These are phyloP conservation scores for Tricholomella constricta DNA, from an alignment of 768 basidiomycete genomes.

Conservation along the genomic window DNA sequence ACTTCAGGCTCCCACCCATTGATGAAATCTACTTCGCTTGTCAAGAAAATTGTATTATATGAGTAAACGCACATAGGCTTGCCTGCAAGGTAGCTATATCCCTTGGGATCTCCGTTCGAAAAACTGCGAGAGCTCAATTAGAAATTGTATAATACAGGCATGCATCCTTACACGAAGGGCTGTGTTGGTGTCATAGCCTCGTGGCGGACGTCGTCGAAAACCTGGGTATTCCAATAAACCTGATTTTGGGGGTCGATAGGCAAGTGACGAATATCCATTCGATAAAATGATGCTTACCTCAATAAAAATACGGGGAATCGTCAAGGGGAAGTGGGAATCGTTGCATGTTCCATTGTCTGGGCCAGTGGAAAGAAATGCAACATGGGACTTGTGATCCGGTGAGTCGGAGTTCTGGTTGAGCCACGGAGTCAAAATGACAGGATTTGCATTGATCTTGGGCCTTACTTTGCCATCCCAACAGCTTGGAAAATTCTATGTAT, in stretches of 20 bases:
- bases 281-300: slow-evolving; percentile 27
- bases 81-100: slow-evolving; percentile 44
- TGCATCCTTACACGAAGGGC: slow-evolving; percentile 35
- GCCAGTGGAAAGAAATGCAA: slow-evolving; percentile 40
- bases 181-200: slow-evolving; percentile 35
- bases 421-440: slow-evolving; percentile 14
- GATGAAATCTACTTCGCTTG: slow-evolving; percentile 33
- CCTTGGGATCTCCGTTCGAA: slow-evolving; percentile 47
- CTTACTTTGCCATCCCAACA: slow-evolving; percentile 39
- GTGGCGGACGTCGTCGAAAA: slow-evolving; percentile 20
- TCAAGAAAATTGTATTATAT: too few relatives aligned
- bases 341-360: slow-evolving; percentile 42
- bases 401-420: slow-evolving; percentile 38
- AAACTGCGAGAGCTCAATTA: slow-evolving; percentile 10
- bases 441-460: background rate
- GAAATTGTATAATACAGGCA: background rate
- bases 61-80: background rate
- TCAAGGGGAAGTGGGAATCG: slow-evolving; percentile 37
- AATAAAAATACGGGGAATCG: slow-evolving; percentile 44
- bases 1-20: slow-evolving; percentile 52
- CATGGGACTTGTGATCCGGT: slow-evolving; percentile 40
- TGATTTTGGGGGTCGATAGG: slow-evolving; percentile 1
- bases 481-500: slow-evolving; percentile 28
- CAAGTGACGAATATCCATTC: too few relatives aligned
- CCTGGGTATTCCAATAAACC: slow-evolving; percentile 32